A percentile compares a stretch with the other conserved stretches of the same genome.
Conservation (phyloP, 2,329 filamentous ascomycete species). For the Botrytis pseudocinerea region DNA sequence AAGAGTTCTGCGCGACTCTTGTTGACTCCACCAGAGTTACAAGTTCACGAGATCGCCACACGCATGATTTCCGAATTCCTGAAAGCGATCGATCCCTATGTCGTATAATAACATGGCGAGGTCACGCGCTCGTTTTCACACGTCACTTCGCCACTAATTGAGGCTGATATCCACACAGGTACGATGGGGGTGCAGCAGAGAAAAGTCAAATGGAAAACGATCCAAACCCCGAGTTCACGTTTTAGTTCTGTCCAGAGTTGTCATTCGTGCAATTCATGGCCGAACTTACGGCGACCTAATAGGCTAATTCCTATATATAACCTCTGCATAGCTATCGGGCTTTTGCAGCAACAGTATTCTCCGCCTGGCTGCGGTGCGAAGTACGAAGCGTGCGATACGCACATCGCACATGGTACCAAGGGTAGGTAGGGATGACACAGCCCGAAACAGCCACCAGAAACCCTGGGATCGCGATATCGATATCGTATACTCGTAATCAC, state of each 20-base stretch:
- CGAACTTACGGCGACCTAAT: not conserved
- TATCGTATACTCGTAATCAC: not conserved
- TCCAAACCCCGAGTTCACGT: not conserved
- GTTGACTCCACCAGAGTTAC: not conserved
- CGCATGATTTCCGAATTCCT: not conserved
- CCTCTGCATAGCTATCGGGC: not conserved
- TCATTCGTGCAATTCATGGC: not conserved
- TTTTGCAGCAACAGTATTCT: not conserved
- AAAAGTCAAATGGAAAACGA: not conserved
- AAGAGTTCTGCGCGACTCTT: too few species aligned
- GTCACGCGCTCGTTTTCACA: not conserved
- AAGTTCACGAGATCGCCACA: not conserved
- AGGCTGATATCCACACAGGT: not conserved
- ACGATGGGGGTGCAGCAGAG: not conserved
- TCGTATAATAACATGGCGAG: not conserved
- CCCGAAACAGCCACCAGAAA: not conserved
- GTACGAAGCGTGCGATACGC: not conserved
- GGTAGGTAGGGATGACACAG: not conserved
- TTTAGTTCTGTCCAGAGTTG: not conserved
- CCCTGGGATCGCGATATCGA: not conserved
- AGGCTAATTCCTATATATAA: not conserved
- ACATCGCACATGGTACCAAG: too few species aligned
- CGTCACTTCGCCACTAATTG: not conserved
- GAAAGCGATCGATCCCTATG: too few species aligned
- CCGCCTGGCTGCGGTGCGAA: not conserved